Evolutionary conservation across 495 filamentous ascomycete species (phyloP).

Genomic region (Rhizodiscina lignyota): DNA sequence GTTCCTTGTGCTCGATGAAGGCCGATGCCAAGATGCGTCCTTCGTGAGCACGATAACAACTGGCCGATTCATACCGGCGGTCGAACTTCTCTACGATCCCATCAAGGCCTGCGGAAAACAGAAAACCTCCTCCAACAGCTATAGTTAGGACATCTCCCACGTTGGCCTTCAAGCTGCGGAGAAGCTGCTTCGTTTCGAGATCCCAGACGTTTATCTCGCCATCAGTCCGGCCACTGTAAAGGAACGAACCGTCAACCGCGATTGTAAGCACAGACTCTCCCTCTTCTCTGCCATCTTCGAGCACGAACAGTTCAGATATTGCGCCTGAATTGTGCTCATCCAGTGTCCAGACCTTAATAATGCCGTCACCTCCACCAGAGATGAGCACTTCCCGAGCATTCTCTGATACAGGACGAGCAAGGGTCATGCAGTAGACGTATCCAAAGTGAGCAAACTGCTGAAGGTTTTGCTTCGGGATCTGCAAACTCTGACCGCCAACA

Average conservation of each 20-base stretch:
- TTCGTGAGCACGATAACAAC: constrained; percentile 70
- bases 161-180: constrained; percentile 66
- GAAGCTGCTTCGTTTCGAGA: constrained; percentile 78
- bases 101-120: constrained; percentile 69
- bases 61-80: constrained; percentile 71
- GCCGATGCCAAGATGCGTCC: constrained; percentile 81
- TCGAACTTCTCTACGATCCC: constrained; percentile 77
- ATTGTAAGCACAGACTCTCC: constrained; percentile 72
- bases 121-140: constrained; percentile 61
- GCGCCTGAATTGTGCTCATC: constrained; percentile 30
- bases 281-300: constrained; percentile 49
- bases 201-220: constrained; percentile 97
- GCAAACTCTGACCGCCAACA: constrained; percentile 47
- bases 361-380: constrained; percentile 85
- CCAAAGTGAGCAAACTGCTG: constrained; percentile 84
- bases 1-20: constrained; percentile 43
- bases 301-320: constrained; percentile 40
- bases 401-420: constrained; percentile 48
- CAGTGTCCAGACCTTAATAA: constrained; percentile 78
- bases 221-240: constrained; percentile 76
- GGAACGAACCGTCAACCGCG: constrained; percentile 67
- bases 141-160: constrained; percentile 75
- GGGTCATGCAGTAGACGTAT: constrained; percentile 87
- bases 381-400: constrained; percentile 65
- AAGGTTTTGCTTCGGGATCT: constrained; percentile 70